These are phyloP conservation scores for Barnettozyma hawaiiensis DNA, from an alignment of 1,139 yeast species.

Conservation along the genomic window DNA sequence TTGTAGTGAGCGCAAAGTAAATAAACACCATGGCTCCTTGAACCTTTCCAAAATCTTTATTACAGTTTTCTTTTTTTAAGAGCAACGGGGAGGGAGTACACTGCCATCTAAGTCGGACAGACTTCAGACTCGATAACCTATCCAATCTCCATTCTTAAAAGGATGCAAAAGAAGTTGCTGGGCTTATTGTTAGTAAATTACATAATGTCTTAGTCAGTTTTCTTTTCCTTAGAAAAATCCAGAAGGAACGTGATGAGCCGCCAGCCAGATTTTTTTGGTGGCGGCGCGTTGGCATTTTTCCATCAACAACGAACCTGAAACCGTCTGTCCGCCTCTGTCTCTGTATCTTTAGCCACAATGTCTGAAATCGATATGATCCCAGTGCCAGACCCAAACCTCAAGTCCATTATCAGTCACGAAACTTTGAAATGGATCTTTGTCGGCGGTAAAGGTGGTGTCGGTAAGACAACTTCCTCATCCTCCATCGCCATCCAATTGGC, in stretches of 20 bases:
- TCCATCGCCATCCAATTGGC: conserved; percentile 91
- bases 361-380: conserved; percentile 22
- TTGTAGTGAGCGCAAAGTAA: not conserved
- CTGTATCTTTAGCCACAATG: conserved; percentile 15
- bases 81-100: too few relatives aligned
- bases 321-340: too few relatives aligned
- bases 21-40: too few relatives aligned
- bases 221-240: too few relatives aligned
- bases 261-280: too few relatives aligned
- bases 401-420: conserved; percentile 56
- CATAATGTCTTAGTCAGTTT: not conserved
- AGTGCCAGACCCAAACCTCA: conserved; percentile 58
- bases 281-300: not conserved
- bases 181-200: too few relatives aligned
- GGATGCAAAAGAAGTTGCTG: too few relatives aligned
- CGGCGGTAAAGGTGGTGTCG: conserved; percentile 99
- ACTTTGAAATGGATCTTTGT: conserved; percentile 93
- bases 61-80: too few relatives aligned
- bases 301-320: not conserved
- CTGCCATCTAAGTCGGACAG: too few relatives aligned
- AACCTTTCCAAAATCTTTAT: not conserved
- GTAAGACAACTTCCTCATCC: conserved; percentile 95
- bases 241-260: too few relatives aligned
- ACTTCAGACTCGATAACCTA: too few relatives aligned
- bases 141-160: too few relatives aligned